A percentile compares a stretch with the other conserved stretches of the same genome.
Evolutionary conservation across 2,329 filamentous ascomycete genomes (phyloP).

Genomic region (Sporothrix brasiliensis): DNA sequence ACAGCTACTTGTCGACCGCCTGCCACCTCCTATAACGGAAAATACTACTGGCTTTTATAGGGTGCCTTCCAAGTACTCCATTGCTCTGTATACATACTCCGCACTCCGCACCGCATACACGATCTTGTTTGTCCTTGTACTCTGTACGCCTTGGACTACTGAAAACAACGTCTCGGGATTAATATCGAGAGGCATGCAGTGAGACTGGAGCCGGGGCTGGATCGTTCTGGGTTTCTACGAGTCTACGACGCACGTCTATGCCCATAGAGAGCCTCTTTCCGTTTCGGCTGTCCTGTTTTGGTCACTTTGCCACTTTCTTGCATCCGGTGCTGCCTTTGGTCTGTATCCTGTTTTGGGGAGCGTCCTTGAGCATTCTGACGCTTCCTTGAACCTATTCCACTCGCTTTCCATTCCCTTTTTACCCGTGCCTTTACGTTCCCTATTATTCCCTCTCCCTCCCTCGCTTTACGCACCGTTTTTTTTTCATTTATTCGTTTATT

Average conservation of each 20-base stretch:
- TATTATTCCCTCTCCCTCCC: not conserved
- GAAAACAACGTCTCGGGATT: constrained; percentile 28
- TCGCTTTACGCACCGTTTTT: not conserved
- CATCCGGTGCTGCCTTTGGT: not conserved
- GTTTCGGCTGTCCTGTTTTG: not conserved
- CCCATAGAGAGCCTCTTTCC: not conserved
- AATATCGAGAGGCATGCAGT: constrained; percentile 34
- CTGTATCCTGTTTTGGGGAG: constrained; percentile 14
- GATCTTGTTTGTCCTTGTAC: constrained; percentile 1
- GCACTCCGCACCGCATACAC: constrained; percentile 7
- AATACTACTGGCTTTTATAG: constrained; percentile 23
- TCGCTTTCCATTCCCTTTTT: constrained; percentile 25
- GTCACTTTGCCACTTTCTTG: constrained; percentile 2
- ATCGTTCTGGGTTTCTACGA: constrained; percentile 16
- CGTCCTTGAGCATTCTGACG: constrained; percentile 11
- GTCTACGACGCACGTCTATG: not conserved
- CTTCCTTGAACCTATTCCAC: constrained; percentile 15
- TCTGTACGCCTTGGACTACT: constrained; percentile 4
- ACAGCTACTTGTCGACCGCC: constrained; percentile 1
- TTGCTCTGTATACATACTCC: not conserved
- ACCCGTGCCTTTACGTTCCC: constrained; percentile 5
- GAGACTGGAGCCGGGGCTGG: constrained; percentile 31
- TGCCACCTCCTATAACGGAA: constrained; percentile 7
- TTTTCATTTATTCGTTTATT: not conserved
- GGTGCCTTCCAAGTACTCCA: not conserved